Base-by-base conservation (phyloP, 2,329 filamentous ascomycete species). In the Pseudocercospora cruenta region DNA sequence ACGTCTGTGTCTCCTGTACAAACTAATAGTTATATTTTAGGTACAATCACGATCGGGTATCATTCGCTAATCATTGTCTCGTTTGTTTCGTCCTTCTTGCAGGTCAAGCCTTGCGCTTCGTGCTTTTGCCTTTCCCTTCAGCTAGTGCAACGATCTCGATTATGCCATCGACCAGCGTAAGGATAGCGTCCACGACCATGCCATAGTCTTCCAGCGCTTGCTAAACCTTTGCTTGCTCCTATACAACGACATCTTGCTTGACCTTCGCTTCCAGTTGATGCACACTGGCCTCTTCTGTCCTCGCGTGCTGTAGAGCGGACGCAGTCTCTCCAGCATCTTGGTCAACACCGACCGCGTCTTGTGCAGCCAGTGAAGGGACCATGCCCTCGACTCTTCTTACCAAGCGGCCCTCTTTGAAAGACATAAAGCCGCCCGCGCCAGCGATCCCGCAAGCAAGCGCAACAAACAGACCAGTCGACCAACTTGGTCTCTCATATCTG, bases 381-480 rank as follows among this genome's bases (percentile, higher is more conserved):
- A 92, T 87, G 0, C 91, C 91, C 76, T 94, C 91, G 49, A 92
- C 84, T 28, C 82, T 80, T 81, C 93, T 93, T 31, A 93, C 86
- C 58, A 83, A 84, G 75, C 88, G 75, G 24, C 90, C 91, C 76
- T 95, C 91, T 22, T 87, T 71, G 68, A 89, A 92, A 78, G 89
- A 88, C 75, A 92, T 85, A 36, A 90, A 79, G 2, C 92, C 92
- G 16, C 87, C 92, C 22, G 86, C 75, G 16, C 85, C 90, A 7
- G 90, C 90, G 4, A 90, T 87, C 21, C 89, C 83, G 73, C 89
- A 93, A 2, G 88, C 92, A 5, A 94, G 75, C 2, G 86, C 90
- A 19, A 96, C 90, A 74, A 95, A 92, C 0, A 93, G 79, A 1
- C 92, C 93, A 0, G 91, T 94, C 10, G 88, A 86, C 92, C 92